A percentile compares a stretch with the other conserved stretches of the same genome.
Evolutionary conservation across 352 stramenopile genomes (phyloP).

Genomic region (Globisporangium camurandrum): DNA sequence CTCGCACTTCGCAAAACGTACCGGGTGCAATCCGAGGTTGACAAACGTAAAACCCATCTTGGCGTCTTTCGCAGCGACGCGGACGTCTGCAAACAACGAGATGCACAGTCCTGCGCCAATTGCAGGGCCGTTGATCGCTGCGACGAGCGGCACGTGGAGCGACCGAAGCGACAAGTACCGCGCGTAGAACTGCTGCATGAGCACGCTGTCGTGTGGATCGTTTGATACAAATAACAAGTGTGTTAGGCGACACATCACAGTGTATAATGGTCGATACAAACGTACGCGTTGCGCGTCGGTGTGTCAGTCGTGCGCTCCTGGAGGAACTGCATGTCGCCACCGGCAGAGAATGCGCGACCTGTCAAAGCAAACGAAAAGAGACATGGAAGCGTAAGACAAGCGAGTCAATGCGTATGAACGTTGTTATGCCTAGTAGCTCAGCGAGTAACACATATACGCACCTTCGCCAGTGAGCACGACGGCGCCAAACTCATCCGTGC

Average conservation of each 20-base stretch:
- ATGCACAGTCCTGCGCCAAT: slow-evolving; percentile 77
- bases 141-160: slow-evolving; percentile 76
- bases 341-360: slow-evolving; percentile 78
- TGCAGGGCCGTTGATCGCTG: slow-evolving; percentile 79
- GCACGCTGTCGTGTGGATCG: slow-evolving; percentile 17
- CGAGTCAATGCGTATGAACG: too few relatives aligned
- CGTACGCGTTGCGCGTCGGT: slow-evolving; percentile 63
- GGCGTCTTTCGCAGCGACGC: slow-evolving; percentile 46
- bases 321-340: slow-evolving; percentile 84
- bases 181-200: slow-evolving; percentile 83
- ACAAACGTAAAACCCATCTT: slow-evolving; percentile 88
- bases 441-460: background rate
- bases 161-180: slow-evolving; percentile 73
- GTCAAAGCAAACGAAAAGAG: too few relatives aligned
- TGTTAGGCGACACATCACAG: background rate
- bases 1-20: slow-evolving; percentile 3
- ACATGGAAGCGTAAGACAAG: too few relatives aligned
- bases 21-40: slow-evolving; percentile 75
- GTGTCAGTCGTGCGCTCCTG: slow-evolving; percentile 44
- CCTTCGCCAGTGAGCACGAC: slow-evolving; percentile 72
- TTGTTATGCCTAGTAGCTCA: too few relatives aligned
- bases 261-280: background rate
- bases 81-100: slow-evolving; percentile 77
- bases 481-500: slow-evolving; percentile 44
- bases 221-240: too few relatives aligned